phyloP scores from a whole-genome alignment of 2,329 filamentous ascomycete genomes.

The Verticillium nonalfalfae region DNA sequence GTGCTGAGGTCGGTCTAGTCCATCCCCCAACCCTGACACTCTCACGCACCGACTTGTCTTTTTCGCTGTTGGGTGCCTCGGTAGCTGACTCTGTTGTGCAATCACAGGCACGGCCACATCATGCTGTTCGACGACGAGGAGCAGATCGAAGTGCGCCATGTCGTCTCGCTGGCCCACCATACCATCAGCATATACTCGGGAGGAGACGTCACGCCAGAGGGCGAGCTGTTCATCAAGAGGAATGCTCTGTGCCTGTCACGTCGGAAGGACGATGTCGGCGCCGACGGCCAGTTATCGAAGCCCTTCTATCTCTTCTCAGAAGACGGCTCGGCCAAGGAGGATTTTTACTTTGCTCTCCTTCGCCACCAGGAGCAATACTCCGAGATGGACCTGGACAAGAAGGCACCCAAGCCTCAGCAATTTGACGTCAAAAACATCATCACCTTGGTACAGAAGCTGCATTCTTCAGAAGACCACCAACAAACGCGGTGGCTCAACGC shows the following conservation, averaged over 20 bases:
- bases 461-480: constrained; percentile 84
- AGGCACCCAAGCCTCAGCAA: constrained; percentile 61
- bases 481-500: constrained; percentile 94
- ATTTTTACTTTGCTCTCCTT: constrained; percentile 92
- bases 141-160: constrained; percentile 91
- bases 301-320: constrained; percentile 95
- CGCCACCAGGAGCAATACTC: constrained; percentile 72
- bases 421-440: constrained; percentile 87
- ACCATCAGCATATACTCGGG: constrained; percentile 80
- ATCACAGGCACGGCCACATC: constrained; percentile 74
- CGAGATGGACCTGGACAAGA: constrained; percentile 42
- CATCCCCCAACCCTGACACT: neutral
- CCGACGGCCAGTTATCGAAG: constrained; percentile 56
- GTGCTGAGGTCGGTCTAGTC: constrained; percentile 63
- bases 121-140: constrained; percentile 97
- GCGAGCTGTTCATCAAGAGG: constrained; percentile 91
- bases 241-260: constrained; percentile 81
- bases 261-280: constrained; percentile 47
- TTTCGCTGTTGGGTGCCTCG: neutral
- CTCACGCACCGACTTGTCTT: neutral
- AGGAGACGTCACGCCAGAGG: constrained; percentile 71
- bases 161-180: constrained; percentile 87
- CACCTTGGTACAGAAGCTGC: constrained; percentile 79
- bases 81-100: neutral
- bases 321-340: constrained; percentile 93